Conservation (phyloP, 208 protist genomes). For the Trypanosoma avium region DNA sequence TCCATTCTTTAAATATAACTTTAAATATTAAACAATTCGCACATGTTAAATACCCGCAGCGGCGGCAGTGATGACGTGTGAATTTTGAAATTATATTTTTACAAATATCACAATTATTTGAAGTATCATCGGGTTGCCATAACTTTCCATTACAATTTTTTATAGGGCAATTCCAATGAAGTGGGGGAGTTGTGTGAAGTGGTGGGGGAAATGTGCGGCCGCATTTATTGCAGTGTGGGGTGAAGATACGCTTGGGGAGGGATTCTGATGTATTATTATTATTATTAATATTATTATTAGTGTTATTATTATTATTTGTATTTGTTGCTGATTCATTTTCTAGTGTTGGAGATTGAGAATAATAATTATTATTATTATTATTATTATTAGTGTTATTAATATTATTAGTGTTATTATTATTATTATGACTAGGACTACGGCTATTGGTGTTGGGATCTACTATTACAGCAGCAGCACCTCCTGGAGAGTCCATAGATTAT, state of each 20-base stretch:
- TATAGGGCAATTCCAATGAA: conserved; percentile 18
- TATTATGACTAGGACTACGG: no score
- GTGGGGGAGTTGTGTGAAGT: conserved; percentile 7
- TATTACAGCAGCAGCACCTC: no score
- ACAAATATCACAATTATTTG: conserved; percentile 20
- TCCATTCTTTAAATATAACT: conserved; percentile 14
- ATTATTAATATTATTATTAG: not conserved
- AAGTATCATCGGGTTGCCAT: conserved; percentile 25
- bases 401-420: not conserved
- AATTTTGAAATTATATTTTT: not conserved
- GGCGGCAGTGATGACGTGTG: conserved; percentile 32
- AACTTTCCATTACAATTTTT: conserved; percentile 15
- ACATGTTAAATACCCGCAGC: conserved; percentile 28
- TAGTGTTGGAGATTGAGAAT: no score
- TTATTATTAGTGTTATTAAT: not conserved
- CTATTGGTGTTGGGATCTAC: no score
- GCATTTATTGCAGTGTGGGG: conserved; percentile 15
- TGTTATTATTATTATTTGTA: not conserved
- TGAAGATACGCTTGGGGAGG: conserved; percentile 4
- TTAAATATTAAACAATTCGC: conserved; percentile 11
- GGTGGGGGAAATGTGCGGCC: conserved; percentile 1
- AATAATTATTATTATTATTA: no score
- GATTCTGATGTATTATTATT: not conserved
- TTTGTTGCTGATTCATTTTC: not conserved
- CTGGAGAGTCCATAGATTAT: no score